A percentile compares a stretch with the other conserved stretches of the same genome.
Conservation (phyloP, 176 grass and related monocot genomes). For the Melocanna baccifera region DNA sequence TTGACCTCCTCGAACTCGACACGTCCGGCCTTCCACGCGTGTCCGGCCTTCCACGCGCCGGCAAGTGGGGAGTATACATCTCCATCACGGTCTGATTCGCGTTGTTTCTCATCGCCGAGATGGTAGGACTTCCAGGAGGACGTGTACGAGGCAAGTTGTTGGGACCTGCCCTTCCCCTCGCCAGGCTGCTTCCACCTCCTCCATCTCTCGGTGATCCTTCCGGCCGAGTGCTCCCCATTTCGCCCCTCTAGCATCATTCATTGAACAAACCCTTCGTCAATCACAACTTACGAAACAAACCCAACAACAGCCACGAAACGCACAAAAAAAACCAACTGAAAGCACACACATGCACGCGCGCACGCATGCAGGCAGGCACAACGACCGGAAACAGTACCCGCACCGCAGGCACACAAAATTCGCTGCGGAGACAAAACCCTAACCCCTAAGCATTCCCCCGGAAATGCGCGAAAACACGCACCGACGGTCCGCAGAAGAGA, state of each 20-base stretch:
- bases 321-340: too few relatives aligned
- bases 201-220: neutral
- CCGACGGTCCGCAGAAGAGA: too few relatives aligned
- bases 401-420: neutral
- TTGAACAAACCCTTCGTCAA: neutral
- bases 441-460: neutral
- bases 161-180: neutral
- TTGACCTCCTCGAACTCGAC: slow-evolving; percentile 30
- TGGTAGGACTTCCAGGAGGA: neutral
- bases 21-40: neutral
- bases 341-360: neutral
- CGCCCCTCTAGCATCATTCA: neutral
- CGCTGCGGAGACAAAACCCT: neutral
- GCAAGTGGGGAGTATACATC: neutral
- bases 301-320: neutral
- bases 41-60: neutral
- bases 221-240: slow-evolving; percentile 43
- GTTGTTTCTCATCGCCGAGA: neutral
- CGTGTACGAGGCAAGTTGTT: neutral
- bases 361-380: neutral
- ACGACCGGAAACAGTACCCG: neutral
- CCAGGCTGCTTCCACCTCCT: neutral
- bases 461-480: too few relatives aligned
- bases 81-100: neutral
- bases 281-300: neutral